These are phyloP conservation scores for Yamadazyma phyllophila DNA, from an alignment of 805 yeast species.

Conservation along the genomic window DNA sequence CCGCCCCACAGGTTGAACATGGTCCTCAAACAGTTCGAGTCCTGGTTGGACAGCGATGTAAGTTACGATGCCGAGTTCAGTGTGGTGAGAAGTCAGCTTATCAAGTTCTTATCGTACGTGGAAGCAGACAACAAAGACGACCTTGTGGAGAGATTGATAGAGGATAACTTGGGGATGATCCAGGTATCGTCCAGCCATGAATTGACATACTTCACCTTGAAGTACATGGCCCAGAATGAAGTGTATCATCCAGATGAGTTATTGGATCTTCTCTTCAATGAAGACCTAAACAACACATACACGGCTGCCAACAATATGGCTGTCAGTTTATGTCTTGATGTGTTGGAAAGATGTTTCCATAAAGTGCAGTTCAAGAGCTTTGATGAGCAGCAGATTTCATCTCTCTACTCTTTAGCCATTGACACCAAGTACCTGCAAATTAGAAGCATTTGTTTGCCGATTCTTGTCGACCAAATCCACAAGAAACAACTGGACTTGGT, in stretches of 20 bases:
- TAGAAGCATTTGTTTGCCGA: conserved; percentile 43
- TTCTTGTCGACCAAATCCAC: conserved; percentile 42
- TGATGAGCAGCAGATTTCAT: conserved; percentile 14
- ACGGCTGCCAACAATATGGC: conserved; percentile 29
- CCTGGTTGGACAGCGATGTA: conserved; percentile 62
- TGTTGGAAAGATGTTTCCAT: conserved; percentile 29
- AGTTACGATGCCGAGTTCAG: conserved; percentile 58
- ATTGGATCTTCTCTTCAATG: conserved; percentile 40
- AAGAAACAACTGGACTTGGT: conserved; percentile 56
- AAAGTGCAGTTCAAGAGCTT: conserved; percentile 1
- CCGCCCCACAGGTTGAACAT: conserved; percentile 65
- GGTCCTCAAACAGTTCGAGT: conserved; percentile 51
- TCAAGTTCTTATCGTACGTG: conserved; percentile 39
- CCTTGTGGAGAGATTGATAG: conserved; percentile 16
- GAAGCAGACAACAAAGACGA: conserved; percentile 7
- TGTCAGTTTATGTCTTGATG: conserved; percentile 31
- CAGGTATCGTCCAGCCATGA: conserved; percentile 34
- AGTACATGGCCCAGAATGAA: conserved; percentile 13
- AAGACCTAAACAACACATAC: conserved; percentile 18
- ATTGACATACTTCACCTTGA: conserved; percentile 47
- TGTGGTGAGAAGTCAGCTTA: conserved; percentile 48
- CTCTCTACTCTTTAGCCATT: conserved; percentile 33
- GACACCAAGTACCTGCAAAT: conserved; percentile 20
- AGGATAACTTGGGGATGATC: conserved; percentile 45
- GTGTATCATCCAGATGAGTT: conserved; percentile 29